Evolutionary conservation across 805 yeast species (phyloP).

Genomic region (Metschnikowia aberdeeniae): DNA sequence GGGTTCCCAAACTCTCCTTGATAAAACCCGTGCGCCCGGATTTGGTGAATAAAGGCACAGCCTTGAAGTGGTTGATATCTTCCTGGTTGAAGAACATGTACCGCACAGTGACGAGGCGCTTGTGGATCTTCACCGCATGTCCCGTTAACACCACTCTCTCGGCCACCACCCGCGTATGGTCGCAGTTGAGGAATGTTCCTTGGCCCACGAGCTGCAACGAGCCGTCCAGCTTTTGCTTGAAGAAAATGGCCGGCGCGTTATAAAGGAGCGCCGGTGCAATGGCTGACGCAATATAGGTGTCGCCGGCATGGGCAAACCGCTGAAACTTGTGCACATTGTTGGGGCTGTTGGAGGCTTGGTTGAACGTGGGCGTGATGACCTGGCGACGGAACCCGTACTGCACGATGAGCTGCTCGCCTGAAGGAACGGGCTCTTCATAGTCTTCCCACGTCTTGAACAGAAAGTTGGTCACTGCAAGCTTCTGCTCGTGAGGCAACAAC

Average conservation of each 20-base stretch:
- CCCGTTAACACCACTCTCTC: conserved; percentile 91
- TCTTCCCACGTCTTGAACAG: conserved; percentile 87
- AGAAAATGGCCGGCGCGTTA: conserved; percentile 79
- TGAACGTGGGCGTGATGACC: conserved; percentile 75
- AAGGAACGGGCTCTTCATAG: conserved; percentile 76
- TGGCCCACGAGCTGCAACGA: conserved; percentile 73
- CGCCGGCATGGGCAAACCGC: conserved; percentile 76
- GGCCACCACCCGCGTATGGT: conserved; percentile 78
- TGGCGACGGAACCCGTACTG: conserved; percentile 94
- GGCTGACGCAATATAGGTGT: conserved; percentile 69
- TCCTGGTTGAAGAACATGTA: conserved; percentile 95
- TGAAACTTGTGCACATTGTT: conserved; percentile 87
- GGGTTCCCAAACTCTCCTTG: conserved; percentile 95
- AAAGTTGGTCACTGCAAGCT: conserved; percentile 76
- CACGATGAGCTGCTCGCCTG: conserved; percentile 75
- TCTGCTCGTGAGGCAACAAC: conserved; percentile 80
- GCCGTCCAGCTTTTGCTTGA: conserved; percentile 47
- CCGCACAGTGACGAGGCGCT: conserved; percentile 83
- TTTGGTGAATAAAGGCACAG: conserved; percentile 88
- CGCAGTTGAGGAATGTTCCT: conserved; percentile 85
- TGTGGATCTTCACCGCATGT: conserved; percentile 92
- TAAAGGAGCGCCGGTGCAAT: conserved; percentile 85
- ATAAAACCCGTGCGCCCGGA: conserved; percentile 92
- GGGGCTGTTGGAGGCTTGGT: conserved; percentile 68
- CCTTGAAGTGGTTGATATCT: conserved; percentile 85